phyloP scores from a whole-genome alignment of 176 grass and related monocot species.

The Lolium multiflorum region DNA sequence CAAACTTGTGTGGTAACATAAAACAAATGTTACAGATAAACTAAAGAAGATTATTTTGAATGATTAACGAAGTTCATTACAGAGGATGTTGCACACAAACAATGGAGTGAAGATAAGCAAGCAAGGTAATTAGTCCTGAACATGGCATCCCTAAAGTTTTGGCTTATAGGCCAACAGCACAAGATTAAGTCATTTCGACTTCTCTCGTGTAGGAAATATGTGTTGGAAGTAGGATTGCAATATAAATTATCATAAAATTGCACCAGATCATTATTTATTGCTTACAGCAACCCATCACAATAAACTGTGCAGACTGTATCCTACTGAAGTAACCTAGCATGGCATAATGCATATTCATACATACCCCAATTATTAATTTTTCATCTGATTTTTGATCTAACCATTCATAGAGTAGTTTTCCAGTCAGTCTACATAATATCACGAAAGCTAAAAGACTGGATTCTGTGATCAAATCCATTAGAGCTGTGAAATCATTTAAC shows the following conservation, averaged over 20 bases:
- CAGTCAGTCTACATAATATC: not conserved
- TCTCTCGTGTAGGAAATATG: not conserved
- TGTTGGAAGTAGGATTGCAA: not conserved
- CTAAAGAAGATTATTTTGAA: not conserved
- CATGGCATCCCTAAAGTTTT: not conserved
- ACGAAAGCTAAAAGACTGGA: not conserved
- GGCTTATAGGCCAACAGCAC: not conserved
- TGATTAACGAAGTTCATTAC: constrained; percentile 1
- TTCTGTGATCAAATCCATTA: not conserved
- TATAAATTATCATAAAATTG: not conserved
- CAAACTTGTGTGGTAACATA: constrained; percentile 3
- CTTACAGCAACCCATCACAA: constrained; percentile 13
- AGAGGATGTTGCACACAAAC: not conserved
- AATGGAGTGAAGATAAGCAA: constrained; percentile 20
- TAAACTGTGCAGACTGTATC: constrained; percentile 11
- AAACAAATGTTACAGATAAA: constrained; percentile 13
- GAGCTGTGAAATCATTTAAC: constrained; percentile 26
- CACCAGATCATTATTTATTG: constrained; percentile 17
- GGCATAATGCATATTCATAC: constrained; percentile 3
- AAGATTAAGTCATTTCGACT: constrained; percentile 12
- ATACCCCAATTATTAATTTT: not conserved
- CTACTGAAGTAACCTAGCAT: not conserved
- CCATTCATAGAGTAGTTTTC: not conserved
- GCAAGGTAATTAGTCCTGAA: not conserved
- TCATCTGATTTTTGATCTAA: not conserved